These are phyloP conservation scores for Fusarium verrucosum DNA, from an alignment of 2,329 filamentous ascomycete genomes.

Conservation along the genomic window DNA sequence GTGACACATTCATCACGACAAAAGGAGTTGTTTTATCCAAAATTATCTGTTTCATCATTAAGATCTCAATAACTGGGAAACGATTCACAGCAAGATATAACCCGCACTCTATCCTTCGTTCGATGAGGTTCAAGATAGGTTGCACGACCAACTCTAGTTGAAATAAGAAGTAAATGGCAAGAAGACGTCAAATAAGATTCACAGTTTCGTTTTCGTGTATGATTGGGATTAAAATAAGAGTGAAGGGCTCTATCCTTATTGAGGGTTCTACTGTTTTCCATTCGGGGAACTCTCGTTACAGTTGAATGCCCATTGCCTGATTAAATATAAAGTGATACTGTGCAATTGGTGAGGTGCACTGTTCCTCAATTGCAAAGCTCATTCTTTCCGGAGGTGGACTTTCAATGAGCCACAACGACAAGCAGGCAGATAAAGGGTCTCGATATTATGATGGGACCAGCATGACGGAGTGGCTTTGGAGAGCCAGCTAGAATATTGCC, in stretches of 20 bases:
- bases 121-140: accelerated
- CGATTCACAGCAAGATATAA: accelerated
- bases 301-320: accelerated
- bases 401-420: not conserved
- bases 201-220: too few species aligned
- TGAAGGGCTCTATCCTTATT: not conserved
- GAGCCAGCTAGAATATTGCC: accelerated
- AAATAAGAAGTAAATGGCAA: accelerated
- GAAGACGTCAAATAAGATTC: not conserved
- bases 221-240: accelerated
- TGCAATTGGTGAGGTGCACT: accelerated
- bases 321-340: not conserved
- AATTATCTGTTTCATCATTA: not conserved
- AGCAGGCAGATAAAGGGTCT: not conserved
- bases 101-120: not conserved
- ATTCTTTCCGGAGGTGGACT: not conserved
- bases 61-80: accelerated
- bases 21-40: not conserved
- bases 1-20: not conserved
- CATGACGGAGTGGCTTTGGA: not conserved
- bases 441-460: not conserved
- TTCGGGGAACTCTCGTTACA: not conserved
- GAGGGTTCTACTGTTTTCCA: not conserved
- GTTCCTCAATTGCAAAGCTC: not conserved
- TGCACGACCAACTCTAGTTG: not conserved